Percentiles rank a stretch among this genome's conserved stretches.
Evolutionary conservation across 495 filamentous ascomycete species (phyloP).

Genomic region (Daldinia decipiens): DNA sequence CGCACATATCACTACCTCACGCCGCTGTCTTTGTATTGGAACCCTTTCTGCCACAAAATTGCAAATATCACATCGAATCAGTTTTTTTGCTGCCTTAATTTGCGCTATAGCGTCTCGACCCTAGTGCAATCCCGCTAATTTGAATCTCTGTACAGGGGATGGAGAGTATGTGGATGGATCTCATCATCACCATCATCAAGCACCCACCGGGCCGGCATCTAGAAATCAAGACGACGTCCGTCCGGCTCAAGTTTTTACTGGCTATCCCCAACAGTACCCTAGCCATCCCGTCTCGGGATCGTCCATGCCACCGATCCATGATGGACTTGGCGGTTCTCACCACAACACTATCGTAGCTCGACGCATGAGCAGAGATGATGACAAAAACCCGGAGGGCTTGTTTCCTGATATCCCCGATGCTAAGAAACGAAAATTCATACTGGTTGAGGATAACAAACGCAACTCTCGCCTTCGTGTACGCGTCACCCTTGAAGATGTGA

Average conservation of each 20-base stretch:
- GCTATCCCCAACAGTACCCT: conserved; percentile 72
- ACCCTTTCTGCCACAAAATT: conserved; percentile 43
- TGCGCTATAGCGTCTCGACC: conserved; percentile 45
- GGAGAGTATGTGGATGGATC: conserved; percentile 65
- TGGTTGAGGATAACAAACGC: conserved; percentile 87
- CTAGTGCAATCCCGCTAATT: conserved; percentile 47
- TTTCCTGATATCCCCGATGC: conserved; percentile 87
- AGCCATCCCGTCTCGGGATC: conserved; percentile 61
- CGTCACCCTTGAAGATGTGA: conserved; percentile 85
- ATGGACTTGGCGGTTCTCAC: conserved; percentile 66
- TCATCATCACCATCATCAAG: conserved; percentile 72
- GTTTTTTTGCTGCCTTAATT: conserved; percentile 47
- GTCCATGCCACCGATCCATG: conserved; percentile 77
- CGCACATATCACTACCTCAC: conserved; percentile 53
- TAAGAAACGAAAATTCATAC: conserved; percentile 94
- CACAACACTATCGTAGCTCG: conserved; percentile 52
- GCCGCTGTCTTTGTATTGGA: conserved; percentile 49
- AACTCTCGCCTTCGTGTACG: conserved; percentile 82
- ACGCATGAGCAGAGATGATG: conserved; percentile 48
- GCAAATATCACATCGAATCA: conserved; percentile 44
- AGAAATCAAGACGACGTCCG: conserved; percentile 67
- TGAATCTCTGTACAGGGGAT: conserved; percentile 54
- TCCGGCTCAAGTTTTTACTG: conserved; percentile 80
- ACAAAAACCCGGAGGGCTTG: conserved; percentile 68
- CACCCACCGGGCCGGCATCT: conserved; percentile 51